Evolutionary conservation across 1,284 basidiomycete species (phyloP), one percentile per base, ranked within the genome.

Genomic region (Trichosporon faecale): DNA sequence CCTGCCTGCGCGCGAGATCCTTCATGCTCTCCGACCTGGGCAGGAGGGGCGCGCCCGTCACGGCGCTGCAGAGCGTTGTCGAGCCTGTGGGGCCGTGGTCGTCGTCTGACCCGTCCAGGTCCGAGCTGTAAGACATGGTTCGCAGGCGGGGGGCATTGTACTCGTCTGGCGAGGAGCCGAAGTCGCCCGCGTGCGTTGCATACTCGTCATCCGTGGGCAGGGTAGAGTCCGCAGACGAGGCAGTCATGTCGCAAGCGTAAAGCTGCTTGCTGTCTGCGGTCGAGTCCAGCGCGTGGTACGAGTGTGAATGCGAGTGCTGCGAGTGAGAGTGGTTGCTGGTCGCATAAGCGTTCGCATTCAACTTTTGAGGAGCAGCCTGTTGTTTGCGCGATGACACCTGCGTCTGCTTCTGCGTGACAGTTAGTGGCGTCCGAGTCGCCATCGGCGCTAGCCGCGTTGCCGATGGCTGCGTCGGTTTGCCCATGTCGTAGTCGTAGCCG

Each of bases 111-210:
- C 27, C 71, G 23, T 69, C 66, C 23, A 46, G 63, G 25, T 68
- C 67, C 7, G 33, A 52, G n/a, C 49, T 52, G 67, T 78, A 78
- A 5, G 78, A 78, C 46, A 78, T 72, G 18, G 76, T 76, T 23
- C 78, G 76, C 66, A 79, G 65, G 21, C 33, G 29, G 1, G 65
- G 65, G 11, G 65, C 65, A 11, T 29, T 61, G 57, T 64, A 37
- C 21, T 40, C 21, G 33, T 64, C 21, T 33, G 37, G n/a, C 27
- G 23, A 27, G 35, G 27, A 61, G 27, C 29, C 57, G 21, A 61
- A 61, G 57, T 61, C 27, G 18, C 57, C 57, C 6, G 57, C 57
- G 18, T 18, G 27, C 18, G 27, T 61, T 12, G 57, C 57, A n/a
- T 61, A 61, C 27, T 61, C 57, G 29, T 61, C 57, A 11, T 61